Evolutionary conservation across 495 filamentous ascomycete genomes (phyloP), one percentile per base, ranked within the genome.

Genomic region (Xylaria castorea): DNA sequence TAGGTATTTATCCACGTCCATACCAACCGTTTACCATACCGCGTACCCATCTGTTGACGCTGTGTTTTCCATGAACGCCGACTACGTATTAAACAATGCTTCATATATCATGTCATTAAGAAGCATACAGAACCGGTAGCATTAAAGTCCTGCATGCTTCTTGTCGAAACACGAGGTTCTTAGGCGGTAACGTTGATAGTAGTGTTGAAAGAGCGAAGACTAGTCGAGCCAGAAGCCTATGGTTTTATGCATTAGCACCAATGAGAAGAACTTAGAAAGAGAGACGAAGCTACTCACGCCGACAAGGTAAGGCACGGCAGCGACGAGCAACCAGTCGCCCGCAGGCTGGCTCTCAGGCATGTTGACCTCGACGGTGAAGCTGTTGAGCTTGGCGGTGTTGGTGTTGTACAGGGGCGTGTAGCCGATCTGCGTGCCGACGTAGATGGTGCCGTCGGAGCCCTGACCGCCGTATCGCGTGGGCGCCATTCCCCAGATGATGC

Each of bases 321-420:
- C 87, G 46, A 85, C 80, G 25, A 89, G 79, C 14, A 87, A 77
- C 75, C 87, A 89, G 73, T 87, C 81, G 57, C 87, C 87, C 5
- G 84, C 34, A 11, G 78, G 36, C 58, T 86, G 74, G 77, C 79
- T 74, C 8, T 76, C 66, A 42, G 87, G 86, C 76, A 88, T 85
- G 34, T 73, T 73, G 65, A 88, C 79, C 53, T 83, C 71, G 78
- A 87, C 34, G 53, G 67, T 73, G 77, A 76, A 79, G 32, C 66
- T 55, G 68, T 74, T 73, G 75, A 75, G 77, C 34, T 74, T 55
- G 60, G 30, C 53, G 72, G 73, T 73, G 72, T 75, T 48, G 25
- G 77, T 74, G 0, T 27, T 25, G 74, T 70, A 79, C 8, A 79
- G 72, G 7, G 48, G 44, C 27, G 75, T 79, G 75, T 79, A 79